Evolutionary conservation across 2,329 filamentous ascomycete species (phyloP), one percentile per base, ranked within the genome.

Genomic region (Cryphonectria parasitica): DNA sequence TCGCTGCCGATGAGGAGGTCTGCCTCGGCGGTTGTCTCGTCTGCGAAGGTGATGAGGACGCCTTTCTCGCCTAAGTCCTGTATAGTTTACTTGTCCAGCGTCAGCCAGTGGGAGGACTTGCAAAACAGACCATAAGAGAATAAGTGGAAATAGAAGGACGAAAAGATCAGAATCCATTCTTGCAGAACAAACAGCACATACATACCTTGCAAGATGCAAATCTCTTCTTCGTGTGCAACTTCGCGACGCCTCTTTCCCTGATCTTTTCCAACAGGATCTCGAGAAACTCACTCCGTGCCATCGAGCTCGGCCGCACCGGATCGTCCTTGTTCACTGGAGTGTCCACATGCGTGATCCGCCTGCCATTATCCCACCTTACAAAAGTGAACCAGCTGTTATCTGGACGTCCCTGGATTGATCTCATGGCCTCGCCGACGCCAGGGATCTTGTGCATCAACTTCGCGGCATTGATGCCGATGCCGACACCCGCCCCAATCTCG

Each of bases 381-480:
- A 71, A 71, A 0, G 69, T 71, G 61, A 71, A 71, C 69, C 69
- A 71, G 25, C 58, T 49, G 31, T 28, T 62, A 52, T 28, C 43
- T 10, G 17, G 43, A 7, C 69, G 69, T 34, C 69, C 69, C 54
- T 68, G 66, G 13, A 71, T 71, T 17, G 28, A 31, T 19, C 65
- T 68, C 61, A 71, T 71, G 43, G 52, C 61, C 52, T 56, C 61
- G 3, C 69, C 69, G 11, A 71, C 66, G 13, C 66, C 69, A 22
- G 54, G 52, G 34, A 71, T 68, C 10, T 22, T 25, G 69, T 71
- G 66, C 41, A 71, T n/a, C 19, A 71, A 54, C 61, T 62, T 71
- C n/a, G 69, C 49, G 7, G 80, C 78, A 74, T 84, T 84, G 8
- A 82, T 82, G 0, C 79, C 82, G 11, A 71, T 45, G 6, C 70